phyloP scores from a whole-genome alignment of 306 rosid genomes.

The Prosopis cineraria region DNA sequence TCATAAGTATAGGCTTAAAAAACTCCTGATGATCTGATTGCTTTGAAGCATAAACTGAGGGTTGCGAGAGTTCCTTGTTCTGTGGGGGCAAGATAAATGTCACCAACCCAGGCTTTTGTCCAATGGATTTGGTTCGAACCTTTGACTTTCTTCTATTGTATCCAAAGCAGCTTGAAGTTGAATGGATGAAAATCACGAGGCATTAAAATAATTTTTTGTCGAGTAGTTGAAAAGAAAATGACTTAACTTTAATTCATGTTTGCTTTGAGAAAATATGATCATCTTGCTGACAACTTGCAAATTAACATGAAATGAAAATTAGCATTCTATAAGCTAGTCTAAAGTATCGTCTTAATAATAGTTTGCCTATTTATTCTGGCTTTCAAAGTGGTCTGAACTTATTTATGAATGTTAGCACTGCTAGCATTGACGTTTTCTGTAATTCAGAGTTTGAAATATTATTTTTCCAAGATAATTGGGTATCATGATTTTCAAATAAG shows the following conservation, averaged over 20 bases:
- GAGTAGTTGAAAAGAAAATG: conserved; percentile 26
- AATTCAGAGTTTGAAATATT: not conserved
- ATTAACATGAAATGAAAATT: conserved; percentile 5
- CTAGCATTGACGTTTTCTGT: not conserved
- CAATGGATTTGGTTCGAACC: conserved; percentile 5
- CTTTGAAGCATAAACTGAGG: not conserved
- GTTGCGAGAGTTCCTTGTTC: conserved; percentile 14
- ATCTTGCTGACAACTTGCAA: conserved; percentile 17
- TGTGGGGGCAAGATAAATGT: conserved; percentile 11
- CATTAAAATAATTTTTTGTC: not conserved
- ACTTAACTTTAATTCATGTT: conserved; percentile 1
- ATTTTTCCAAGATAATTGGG: not conserved
- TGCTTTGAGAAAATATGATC: not conserved
- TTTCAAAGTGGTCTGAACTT: conserved; percentile 15
- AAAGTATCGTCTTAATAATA: not conserved
- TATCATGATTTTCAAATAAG: not conserved
- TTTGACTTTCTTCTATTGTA: not conserved
- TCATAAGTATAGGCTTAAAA: conserved; percentile 2
- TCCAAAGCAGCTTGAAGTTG: not conserved
- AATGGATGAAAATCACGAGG: conserved; percentile 6
- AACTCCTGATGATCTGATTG: conserved; percentile 7
- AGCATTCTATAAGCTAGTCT: not conserved
- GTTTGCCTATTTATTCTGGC: not conserved
- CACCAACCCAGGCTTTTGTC: not conserved
- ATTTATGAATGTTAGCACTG: conserved; percentile 5